Evolutionary conservation across 345 rosid genomes (phyloP).

Genomic region (Firmiana major): DNA sequence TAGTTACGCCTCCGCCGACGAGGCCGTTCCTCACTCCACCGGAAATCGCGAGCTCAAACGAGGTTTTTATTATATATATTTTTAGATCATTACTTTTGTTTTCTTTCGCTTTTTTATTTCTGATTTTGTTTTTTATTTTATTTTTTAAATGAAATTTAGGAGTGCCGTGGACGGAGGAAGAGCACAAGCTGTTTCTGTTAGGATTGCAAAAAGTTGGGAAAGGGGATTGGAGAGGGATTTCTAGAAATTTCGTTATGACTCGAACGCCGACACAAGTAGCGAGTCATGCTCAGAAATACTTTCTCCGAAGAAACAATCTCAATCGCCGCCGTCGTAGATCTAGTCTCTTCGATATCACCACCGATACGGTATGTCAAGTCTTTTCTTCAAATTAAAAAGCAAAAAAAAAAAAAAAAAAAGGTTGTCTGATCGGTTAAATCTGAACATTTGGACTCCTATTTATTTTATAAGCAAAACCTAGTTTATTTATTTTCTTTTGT

Average conservation of each 20-base stretch:
- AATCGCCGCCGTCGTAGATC: constrained; percentile 93
- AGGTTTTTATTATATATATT: constrained; percentile 38
- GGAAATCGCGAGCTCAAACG: constrained; percentile 70
- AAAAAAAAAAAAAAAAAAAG: background rate
- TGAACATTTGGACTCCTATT: background rate
- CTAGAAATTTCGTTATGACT: constrained; percentile 76
- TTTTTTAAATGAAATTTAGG: constrained; percentile 34
- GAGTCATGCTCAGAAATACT: constrained; percentile 96
- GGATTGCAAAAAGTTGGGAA: constrained; percentile 87
- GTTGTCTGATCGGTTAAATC: background rate
- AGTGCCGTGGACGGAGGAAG: constrained; percentile 96
- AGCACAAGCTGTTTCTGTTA: constrained; percentile 78
- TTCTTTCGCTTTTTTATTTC: background rate
- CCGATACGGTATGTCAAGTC: constrained; percentile 49
- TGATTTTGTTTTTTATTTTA: background rate
- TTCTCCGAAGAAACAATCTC: constrained; percentile 69
- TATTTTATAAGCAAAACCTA: background rate
- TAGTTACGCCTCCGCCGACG: constrained; percentile 84
- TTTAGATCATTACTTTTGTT: background rate
- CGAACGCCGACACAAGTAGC: constrained; percentile 96
- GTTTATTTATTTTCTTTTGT: background rate
- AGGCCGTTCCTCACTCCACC: constrained; percentile 49
- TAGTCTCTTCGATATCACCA: constrained; percentile 87
- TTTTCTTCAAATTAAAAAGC: background rate
- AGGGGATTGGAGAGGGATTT: constrained; percentile 96